Conservation (phyloP, 768 basidiomycete species). For the Kwoniella heveanensis region DNA sequence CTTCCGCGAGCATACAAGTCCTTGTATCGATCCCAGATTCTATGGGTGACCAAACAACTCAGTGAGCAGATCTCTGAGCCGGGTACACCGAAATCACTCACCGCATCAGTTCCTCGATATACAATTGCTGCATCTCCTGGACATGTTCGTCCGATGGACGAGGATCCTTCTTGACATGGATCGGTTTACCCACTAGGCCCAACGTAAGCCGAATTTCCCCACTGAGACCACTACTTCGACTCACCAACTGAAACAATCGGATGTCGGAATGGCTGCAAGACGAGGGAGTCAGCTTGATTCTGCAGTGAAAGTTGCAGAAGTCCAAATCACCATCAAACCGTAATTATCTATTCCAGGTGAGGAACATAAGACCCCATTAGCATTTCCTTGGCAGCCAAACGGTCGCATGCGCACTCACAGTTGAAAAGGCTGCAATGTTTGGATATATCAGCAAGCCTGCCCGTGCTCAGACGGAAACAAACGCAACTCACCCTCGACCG, state of each 20-base stretch:
- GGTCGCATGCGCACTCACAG: conserved; percentile 73
- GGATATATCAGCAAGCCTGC: not conserved
- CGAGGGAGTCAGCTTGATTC: conserved; percentile 3
- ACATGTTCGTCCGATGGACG: conserved; percentile 82
- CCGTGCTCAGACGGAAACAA: not conserved
- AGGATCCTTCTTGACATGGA: conserved; percentile 72
- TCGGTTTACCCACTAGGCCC: conserved; percentile 78
- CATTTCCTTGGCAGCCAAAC: too few species aligned
- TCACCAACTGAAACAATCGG: conserved; percentile 94
- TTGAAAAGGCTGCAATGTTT: conserved; percentile 66
- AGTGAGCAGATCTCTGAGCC: too few species aligned
- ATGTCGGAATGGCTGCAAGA: conserved; percentile 78
- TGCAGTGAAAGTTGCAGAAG: not conserved
- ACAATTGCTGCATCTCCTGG: conserved; percentile 73
- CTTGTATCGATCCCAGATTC: conserved; percentile 96
- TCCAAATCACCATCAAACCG: conserved; percentile 66
- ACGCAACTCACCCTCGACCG: conserved; percentile 68
- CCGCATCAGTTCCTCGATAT: conserved; percentile 91
- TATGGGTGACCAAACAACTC: conserved; percentile 47
- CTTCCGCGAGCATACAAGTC: conserved; percentile 86
- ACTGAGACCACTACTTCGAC: conserved; percentile 59
- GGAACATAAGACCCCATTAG: too few species aligned
- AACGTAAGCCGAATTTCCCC: too few species aligned
- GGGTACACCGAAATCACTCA: too few species aligned
- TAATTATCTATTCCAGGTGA: conserved; percentile 78